Conservation (phyloP, 768 basidiomycete genomes). For the Agrocybe praecox region DNA sequence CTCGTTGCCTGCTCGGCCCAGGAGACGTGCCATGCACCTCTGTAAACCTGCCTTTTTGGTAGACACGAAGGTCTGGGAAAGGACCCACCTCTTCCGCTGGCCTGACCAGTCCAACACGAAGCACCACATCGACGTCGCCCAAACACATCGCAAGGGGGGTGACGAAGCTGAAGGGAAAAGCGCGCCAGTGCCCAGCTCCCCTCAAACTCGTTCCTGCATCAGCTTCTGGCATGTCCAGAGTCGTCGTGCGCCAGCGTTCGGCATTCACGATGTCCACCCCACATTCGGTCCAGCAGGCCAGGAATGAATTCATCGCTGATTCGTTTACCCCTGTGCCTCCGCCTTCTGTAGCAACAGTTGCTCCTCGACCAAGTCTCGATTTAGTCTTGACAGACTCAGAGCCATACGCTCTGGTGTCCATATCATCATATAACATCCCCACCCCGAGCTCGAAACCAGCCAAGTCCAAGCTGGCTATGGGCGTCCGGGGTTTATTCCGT, state of each 20-base stretch:
- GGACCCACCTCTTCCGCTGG: neutral
- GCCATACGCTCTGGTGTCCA: neutral
- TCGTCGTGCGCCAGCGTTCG: conserved; percentile 7
- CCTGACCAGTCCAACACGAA: conserved; percentile 1
- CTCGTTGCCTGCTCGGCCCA: conserved; percentile 36
- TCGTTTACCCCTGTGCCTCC: conserved; percentile 26
- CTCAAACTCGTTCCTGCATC: conserved; percentile 26
- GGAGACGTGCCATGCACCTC: conserved; percentile 34
- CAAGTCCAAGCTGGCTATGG: neutral
- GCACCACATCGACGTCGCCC: conserved; percentile 9
- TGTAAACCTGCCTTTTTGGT: conserved; percentile 36
- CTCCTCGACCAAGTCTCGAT: neutral
- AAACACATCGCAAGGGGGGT: neutral
- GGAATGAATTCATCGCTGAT: conserved; percentile 32
- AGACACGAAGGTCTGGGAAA: conserved; percentile 36
- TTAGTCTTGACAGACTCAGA: neutral
- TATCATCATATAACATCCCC: neutral
- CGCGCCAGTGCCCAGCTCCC: conserved; percentile 38
- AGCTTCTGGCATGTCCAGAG: conserved; percentile 11
- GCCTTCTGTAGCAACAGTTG: neutral
- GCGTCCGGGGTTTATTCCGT: conserved; percentile 14
- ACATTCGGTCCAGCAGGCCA: neutral
- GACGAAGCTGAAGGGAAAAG: conserved; percentile 21
- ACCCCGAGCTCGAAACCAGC: neutral
- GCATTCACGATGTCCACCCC: neutral